Evolutionary conservation across 139 green algal genomes (phyloP).

Genomic region (Marvania coccoides): DNA sequence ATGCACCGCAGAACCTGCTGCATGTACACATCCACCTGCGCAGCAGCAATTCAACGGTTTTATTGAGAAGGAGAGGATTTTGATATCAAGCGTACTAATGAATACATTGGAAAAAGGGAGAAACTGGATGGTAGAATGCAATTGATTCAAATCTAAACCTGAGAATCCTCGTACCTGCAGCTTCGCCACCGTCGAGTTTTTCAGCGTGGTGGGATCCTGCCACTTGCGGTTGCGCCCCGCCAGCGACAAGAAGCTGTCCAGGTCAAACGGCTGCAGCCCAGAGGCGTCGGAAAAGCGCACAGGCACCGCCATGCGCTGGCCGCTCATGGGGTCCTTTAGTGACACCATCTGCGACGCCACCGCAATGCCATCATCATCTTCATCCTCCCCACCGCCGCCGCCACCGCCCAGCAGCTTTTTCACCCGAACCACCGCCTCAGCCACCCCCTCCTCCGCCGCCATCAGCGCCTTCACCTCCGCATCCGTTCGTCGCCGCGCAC

Average conservation of each 20-base stretch:
- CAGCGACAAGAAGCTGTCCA: slow-evolving; percentile 70
- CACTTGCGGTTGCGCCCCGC: slow-evolving; percentile 72
- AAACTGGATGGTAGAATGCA: not conserved
- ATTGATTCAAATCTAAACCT: not conserved
- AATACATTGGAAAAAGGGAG: not conserved
- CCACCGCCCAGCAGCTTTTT: slow-evolving; percentile 26
- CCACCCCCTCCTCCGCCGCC: slow-evolving; percentile 29
- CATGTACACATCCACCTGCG: slow-evolving; percentile 43
- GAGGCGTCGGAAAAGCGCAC: slow-evolving; percentile 24
- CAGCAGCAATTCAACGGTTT: not conserved
- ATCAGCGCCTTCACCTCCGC: slow-evolving; percentile 61
- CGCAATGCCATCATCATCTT: slow-evolving; percentile 6
- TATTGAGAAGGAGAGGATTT: not conserved
- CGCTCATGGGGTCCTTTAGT: slow-evolving; percentile 25
- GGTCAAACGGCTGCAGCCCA: slow-evolving; percentile 66
- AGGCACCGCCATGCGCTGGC: slow-evolving; percentile 17
- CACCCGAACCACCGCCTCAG: slow-evolving; percentile 37
- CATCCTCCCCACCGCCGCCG: slow-evolving; percentile 4
- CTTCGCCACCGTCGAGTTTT: slow-evolving; percentile 40
- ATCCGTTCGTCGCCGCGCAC: slow-evolving; percentile 23
- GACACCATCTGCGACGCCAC: slow-evolving; percentile 15
- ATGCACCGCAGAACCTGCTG: not conserved
- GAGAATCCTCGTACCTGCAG: slow-evolving; percentile 36
- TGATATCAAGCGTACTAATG: not conserved
- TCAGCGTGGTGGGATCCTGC: slow-evolving; percentile 70